phyloP scores from a whole-genome alignment of 2,329 filamentous ascomycete species.

The Fusarium napiforme region DNA sequence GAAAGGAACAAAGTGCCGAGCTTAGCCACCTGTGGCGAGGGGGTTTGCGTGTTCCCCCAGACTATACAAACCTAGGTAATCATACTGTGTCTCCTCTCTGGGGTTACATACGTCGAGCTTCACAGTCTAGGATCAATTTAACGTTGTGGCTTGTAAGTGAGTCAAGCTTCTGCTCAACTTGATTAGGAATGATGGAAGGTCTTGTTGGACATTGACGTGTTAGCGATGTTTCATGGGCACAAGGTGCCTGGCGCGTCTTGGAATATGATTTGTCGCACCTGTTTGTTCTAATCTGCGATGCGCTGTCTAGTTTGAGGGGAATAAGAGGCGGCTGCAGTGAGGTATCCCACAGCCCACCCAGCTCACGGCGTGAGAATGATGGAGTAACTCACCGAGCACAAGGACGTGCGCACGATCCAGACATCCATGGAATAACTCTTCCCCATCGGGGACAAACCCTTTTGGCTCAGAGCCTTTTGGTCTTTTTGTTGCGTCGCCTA shows the following conservation, averaged over 20 bases:
- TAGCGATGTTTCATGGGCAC: conserved; percentile 32
- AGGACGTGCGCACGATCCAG: neutral
- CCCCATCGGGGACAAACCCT: neutral
- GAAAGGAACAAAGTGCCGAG: conserved; percentile 30
- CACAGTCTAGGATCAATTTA: conserved; percentile 19
- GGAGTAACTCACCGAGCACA: conserved; percentile 5
- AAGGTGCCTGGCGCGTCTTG: neutral
- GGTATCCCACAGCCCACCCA: neutral
- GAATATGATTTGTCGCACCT: conserved; percentile 23
- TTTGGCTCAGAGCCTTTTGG: neutral
- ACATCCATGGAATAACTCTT: conserved; percentile 10
- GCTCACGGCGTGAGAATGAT: neutral
- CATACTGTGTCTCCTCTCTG: conserved; percentile 8
- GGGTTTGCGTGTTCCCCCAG: conserved; percentile 42
- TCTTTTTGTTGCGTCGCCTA: neutral
- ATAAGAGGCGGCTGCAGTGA: neutral
- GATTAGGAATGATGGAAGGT: conserved; percentile 20
- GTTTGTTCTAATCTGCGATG: conserved; percentile 30
- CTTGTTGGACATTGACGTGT: conserved; percentile 14
- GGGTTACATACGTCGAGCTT: conserved; percentile 10
- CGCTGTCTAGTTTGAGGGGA: conserved; percentile 23
- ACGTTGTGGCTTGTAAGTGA: conserved; percentile 36
- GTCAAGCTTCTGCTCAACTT: conserved; percentile 26
- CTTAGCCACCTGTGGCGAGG: conserved; percentile 46
- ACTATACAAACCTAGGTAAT: neutral